Evolutionary conservation across 768 basidiomycete species (phyloP), one percentile per base, ranked within the genome.

Genomic region (Russula sp.): DNA sequence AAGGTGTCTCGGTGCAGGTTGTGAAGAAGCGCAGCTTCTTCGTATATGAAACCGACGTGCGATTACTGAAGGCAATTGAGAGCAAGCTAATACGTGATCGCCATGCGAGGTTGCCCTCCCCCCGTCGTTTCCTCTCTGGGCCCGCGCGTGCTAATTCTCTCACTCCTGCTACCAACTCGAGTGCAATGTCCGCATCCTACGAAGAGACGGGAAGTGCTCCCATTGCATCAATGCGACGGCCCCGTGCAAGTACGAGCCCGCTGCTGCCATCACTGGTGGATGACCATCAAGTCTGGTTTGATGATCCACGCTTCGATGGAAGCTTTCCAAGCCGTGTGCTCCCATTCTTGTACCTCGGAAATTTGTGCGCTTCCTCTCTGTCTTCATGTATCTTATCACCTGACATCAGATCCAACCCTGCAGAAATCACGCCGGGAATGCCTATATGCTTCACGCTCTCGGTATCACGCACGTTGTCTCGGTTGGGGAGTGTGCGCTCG

Each of bases 391-490:
- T 54, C 48, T 48, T 62, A 59, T 68, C 68, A 62, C 52, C 70
- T 68, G 68, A 68, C 68, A 18, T 59, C 13, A 11, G 49, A 53
- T 55, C 27, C 61, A 9, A 50, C 27, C 48, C 45, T n/a, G 48
- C 64, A 93, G 93, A 73, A 92, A 94, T 69, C 96, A 98, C 69
- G 96, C 96, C 0, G 79, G 87, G 32, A 98, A 98, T 74, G 94
- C 86, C 57, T 91, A 91, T 70, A 97, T 98, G 94, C 84, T 98
- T 3, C 90, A 94, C 69, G 92, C 93, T 3, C 82, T 98, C 16
- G 94, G 94, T 31, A 95, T 98, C 70, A 96, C 94, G 2, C 95
- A 98, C 72, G 94, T 98, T 66, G 94, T 98, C 34, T 94, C 91
- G 9, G 94, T 98, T 3, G 96, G 96, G 54, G 96, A 98, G 78